Percentiles rank a stretch among this genome's conserved stretches.
These are phyloP conservation scores for Claviceps spartinae DNA, from an alignment of 2,329 filamentous ascomycete species.

Conservation along the genomic window DNA sequence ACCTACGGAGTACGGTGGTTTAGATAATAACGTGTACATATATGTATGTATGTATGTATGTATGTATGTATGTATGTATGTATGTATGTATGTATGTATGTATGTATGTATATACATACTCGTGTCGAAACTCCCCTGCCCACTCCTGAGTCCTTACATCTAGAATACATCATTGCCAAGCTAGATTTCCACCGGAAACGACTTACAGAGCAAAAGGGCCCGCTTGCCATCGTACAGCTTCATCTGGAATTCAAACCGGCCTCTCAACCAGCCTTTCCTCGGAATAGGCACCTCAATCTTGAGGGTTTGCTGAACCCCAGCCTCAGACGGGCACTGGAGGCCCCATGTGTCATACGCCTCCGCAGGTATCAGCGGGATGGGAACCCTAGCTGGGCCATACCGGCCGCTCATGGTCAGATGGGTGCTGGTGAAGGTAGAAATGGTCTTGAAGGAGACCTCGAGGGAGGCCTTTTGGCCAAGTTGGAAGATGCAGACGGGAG, in stretches of 20 bases:
- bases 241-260: neutral
- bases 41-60: too few relatives aligned
- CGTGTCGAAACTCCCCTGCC: too few relatives aligned
- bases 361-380: neutral
- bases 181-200: slow-evolving; percentile 2
- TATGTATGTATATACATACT: too few relatives aligned
- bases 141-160: too few relatives aligned
- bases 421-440: neutral
- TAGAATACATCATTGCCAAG: neutral
- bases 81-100: too few relatives aligned
- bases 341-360: slow-evolving; percentile 4
- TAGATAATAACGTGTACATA: too few relatives aligned
- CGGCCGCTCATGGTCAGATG: neutral
- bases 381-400: neutral
- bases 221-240: neutral
- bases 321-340: slow-evolving; percentile 1
- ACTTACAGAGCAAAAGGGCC: slow-evolving; percentile 1
- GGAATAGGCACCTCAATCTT: neutral
- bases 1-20: too few relatives aligned
- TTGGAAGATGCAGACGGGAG: neutral
- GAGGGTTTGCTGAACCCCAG: neutral
- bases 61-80: too few relatives aligned
- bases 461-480: neutral
- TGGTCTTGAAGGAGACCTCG: slow-evolving; percentile 1
- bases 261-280: neutral